Conservation (phyloP, 176 grass and related monocot species). For the Elymus sibiricus region DNA sequence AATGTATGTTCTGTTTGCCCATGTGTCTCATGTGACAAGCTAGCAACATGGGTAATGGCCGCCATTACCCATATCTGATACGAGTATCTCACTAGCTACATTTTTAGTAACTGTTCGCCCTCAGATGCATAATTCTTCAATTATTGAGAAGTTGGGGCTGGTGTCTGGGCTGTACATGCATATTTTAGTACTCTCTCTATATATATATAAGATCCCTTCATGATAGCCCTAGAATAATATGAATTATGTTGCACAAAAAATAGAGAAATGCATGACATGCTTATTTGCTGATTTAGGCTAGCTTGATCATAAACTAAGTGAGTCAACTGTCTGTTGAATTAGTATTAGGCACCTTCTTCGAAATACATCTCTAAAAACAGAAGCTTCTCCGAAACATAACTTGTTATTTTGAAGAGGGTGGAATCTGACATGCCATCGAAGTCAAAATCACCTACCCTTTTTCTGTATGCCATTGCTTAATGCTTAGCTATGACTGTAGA, state of each 20-base stretch:
- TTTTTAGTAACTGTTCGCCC: neutral
- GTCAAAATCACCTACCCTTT: neutral
- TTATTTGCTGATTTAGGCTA: neutral
- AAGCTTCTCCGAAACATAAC: neutral
- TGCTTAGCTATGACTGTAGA: neutral
- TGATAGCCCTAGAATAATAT: neutral
- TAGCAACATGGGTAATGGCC: no score
- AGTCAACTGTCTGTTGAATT: neutral
- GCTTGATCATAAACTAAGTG: neutral
- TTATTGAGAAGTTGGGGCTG: neutral
- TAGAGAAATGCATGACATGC: neutral
- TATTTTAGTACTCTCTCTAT: no score
- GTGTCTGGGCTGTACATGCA: neutral
- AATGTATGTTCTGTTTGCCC: neutral
- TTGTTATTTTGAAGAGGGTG: neutral
- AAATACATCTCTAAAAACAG: neutral
- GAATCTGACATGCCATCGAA: neutral
- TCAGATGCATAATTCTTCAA: neutral
- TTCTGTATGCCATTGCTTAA: neutral
- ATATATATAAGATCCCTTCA: neutral
- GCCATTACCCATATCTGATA: neutral
- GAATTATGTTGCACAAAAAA: neutral
- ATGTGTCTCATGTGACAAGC: no score
- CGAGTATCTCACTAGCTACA: neutral
- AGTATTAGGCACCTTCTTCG: neutral